phyloP scores from a whole-genome alignment of 208 protist genomes.

The Trypanosoma mega region DNA sequence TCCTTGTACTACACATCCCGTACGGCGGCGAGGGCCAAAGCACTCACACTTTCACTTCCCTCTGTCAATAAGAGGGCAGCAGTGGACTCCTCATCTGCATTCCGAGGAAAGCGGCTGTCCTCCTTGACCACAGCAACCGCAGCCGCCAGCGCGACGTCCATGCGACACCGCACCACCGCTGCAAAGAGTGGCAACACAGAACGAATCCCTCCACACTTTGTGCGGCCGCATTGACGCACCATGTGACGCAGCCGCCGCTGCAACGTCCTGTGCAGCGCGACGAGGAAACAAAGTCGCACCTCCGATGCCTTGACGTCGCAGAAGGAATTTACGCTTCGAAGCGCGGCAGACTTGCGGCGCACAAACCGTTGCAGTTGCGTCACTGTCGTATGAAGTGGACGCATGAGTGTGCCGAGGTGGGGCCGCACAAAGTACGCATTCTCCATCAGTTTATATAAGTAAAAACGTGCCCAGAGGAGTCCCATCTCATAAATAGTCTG shows the following conservation, averaged over 20 bases:
- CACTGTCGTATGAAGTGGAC: constrained; percentile 32
- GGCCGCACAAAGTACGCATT: constrained; percentile 17
- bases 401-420: constrained; percentile 20
- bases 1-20: not conserved
- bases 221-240: constrained; percentile 2
- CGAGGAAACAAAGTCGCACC: constrained; percentile 42
- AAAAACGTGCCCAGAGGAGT: constrained; percentile 52
- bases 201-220: constrained; percentile 5
- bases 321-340: constrained; percentile 34
- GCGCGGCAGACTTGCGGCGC: constrained; percentile 20
- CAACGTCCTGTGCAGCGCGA: constrained; percentile 46
- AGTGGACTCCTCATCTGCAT: constrained; percentile 9
- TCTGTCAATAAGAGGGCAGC: constrained; percentile 20
- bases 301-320: constrained; percentile 39
- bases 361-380: constrained; percentile 33
- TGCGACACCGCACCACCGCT: constrained; percentile 10
- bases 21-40: constrained; percentile 25
- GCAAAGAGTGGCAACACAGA: constrained; percentile 4
- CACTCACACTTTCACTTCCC: constrained; percentile 17
- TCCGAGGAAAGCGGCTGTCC: not conserved
- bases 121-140: not conserved
- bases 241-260: constrained; percentile 34
- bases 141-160: not conserved
- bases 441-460: constrained; percentile 31
- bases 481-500: constrained; percentile 66